Evolutionary conservation across 1,284 basidiomycete genomes (phyloP), one percentile per base, ranked within the genome.

Genomic region (Rhodotorula sp.): DNA sequence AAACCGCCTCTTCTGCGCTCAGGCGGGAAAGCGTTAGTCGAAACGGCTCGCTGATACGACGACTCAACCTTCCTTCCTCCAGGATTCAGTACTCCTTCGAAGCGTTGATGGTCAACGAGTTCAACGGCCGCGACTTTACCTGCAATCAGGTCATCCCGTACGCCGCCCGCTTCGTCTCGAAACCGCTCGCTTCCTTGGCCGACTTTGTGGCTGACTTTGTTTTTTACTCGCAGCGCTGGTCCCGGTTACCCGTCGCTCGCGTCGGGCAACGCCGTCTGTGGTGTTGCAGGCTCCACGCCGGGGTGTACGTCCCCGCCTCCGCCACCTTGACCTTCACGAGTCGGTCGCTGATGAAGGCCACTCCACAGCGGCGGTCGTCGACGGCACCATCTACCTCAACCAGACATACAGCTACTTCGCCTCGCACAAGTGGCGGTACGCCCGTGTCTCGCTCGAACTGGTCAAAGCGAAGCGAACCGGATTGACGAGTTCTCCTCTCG

Each of bases 361-460:
- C 37, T 10, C 13, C 5, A 16, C 55, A 56, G 55, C 75, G 1
- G 60, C 64, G 46, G 64, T 77, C 51, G 82, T 86, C 63, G 76
- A 79, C 48, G 84, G 84, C 5, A 82, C 83, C 31, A 74, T 74
- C 18, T 80, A 79, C 65, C 79, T 91, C 52, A 74, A 70, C 28
- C 77, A 86, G 2, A 85, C 87, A 0, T 94, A 84, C 77, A 82
- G 80, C 0, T 94, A 90, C 79, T 77, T 80, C 37, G 84, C 84
- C 69, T 79, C 78, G 26, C 81, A 91, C 77, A 78, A 88, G 9
- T 92, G 90, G 90, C 83, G 85, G 31, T 85, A 87, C 76, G 81
- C 85, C 68, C 34, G 1, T 34, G 1, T 34, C 11, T 34, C 22
- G 2, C 20, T 37, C 22, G 6, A n/a, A 8, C 7, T 11, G 10